Evolutionary conservation across 108 stramenopile species (phyloP).

Genomic region (Pseudonitzschia delicatissima): DNA sequence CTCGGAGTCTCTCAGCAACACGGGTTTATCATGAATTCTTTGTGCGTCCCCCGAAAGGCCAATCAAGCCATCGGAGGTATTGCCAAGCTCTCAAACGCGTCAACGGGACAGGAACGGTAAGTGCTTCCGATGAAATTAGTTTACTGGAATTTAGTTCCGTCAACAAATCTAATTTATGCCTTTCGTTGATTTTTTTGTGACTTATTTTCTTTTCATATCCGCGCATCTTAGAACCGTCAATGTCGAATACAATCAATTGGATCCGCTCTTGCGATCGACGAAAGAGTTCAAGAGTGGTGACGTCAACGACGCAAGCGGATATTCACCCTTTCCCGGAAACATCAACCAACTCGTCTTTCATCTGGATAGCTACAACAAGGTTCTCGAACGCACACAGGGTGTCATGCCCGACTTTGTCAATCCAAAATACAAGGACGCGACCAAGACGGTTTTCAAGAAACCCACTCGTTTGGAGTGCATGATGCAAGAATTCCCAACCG

Average conservation of each 20-base stretch:
- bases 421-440: conserved; percentile 96
- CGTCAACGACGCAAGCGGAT: conserved; percentile 90
- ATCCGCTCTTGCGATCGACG: conserved; percentile 86
- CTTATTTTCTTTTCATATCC: no score
- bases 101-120: conserved; percentile 41
- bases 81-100: conserved; percentile 71
- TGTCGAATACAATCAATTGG: conserved; percentile 95
- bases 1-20: conserved; percentile 87
- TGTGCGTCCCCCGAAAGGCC: conserved; percentile 94
- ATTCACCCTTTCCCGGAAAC: conserved; percentile 96
- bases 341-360: conserved; percentile 95
- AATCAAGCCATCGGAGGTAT: conserved; percentile 98
- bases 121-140: not conserved
- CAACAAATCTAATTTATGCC: no score
- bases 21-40: conserved; percentile 92
- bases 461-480: conserved; percentile 97
- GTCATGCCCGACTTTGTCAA: conserved; percentile 97
- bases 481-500: conserved; percentile 98
- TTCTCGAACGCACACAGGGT: conserved; percentile 72
- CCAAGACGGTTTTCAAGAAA: conserved; percentile 96
- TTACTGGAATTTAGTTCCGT: not conserved
- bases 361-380: conserved; percentile 76
- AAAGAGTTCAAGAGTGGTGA: conserved; percentile 84
- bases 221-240: conserved; percentile 74
- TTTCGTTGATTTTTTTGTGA: conserved; percentile 7